phyloP scores from a whole-genome alignment of 2,329 filamentous ascomycete genomes.

The Penicillium sp. region DNA sequence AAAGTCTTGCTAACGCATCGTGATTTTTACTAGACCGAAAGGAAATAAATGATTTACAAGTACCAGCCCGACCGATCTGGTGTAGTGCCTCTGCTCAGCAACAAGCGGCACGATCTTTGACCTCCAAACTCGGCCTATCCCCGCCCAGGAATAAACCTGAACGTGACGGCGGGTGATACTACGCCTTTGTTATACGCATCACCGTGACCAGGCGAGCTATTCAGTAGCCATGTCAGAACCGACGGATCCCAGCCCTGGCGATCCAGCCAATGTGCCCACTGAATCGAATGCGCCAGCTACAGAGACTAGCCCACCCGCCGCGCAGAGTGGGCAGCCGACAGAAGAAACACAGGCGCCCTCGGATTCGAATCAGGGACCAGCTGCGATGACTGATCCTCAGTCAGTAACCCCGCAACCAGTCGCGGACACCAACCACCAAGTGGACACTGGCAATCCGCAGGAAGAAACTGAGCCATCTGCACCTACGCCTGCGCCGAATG shows the following conservation, averaged over 20 bases:
- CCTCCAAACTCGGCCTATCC: conserved; percentile 11
- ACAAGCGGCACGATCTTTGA: conserved; percentile 22
- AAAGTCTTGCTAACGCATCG: conserved; percentile 12
- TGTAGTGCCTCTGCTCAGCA: conserved; percentile 21
- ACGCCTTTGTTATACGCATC: conserved; percentile 3
- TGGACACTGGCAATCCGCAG: not conserved
- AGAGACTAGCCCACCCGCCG: conserved; percentile 12
- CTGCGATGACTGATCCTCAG: conserved; percentile 3
- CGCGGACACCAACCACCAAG: not conserved
- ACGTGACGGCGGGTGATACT: not conserved
- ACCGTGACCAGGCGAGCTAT: conserved; percentile 6
- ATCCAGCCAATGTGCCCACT: conserved; percentile 12
- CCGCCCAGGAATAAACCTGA: not conserved
- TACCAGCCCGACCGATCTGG: conserved; percentile 20
- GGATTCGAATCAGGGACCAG: conserved; percentile 6
- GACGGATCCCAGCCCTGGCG: conserved; percentile 19
- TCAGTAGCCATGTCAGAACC: conserved; percentile 20
- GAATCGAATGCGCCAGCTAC: conserved; percentile 17
- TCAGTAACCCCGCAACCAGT: conserved; percentile 3
- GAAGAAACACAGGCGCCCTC: conserved; percentile 6
- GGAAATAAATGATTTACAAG: conserved; percentile 26
- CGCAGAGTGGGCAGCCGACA: conserved; percentile 16
- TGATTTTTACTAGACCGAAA: conserved; percentile 10
- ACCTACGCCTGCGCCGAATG: conserved; percentile 8
- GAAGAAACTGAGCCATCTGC: not conserved